phyloP scores from a whole-genome alignment of 2,329 filamentous ascomycete species.

The Colletotrichum agaves region DNA sequence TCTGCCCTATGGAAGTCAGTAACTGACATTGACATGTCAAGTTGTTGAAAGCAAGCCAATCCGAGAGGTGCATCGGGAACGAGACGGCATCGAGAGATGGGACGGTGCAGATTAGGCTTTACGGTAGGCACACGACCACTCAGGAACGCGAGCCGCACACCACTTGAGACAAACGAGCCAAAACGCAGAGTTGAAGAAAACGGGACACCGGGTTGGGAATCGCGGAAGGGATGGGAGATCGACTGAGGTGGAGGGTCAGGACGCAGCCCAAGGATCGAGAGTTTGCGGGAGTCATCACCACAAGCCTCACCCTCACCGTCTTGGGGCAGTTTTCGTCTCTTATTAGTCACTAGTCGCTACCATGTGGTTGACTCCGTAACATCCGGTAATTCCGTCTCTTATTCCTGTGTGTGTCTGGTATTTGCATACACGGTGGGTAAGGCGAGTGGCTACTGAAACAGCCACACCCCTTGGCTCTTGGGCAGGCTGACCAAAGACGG shows the following conservation, averaged over 20 bases:
- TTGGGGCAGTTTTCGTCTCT: constrained; percentile 3
- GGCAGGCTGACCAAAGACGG: neutral
- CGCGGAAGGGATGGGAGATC: constrained; percentile 13
- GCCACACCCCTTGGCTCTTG: neutral
- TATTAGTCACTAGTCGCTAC: neutral
- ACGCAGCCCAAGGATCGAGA: constrained; percentile 27
- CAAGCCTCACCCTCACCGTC: constrained; percentile 1
- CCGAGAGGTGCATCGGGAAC: neutral
- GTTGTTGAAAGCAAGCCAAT: neutral
- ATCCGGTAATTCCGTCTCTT: constrained; percentile 11
- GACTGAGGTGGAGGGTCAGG: neutral
- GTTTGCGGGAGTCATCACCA: constrained; percentile 34
- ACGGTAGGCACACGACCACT: constrained; percentile 8
- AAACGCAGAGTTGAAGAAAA: constrained; percentile 25
- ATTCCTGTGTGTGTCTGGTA: neutral
- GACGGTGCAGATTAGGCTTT: constrained; percentile 23
- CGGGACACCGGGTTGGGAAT: constrained; percentile 15
- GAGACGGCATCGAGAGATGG: neutral
- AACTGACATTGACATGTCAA: neutral
- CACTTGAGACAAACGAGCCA: neutral
- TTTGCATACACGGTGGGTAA: constrained; percentile 21
- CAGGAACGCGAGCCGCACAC: neutral
- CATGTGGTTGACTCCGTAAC: constrained; percentile 27
- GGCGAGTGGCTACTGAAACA: neutral
- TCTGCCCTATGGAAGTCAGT: constrained; percentile 20